A percentile compares a stretch with the other conserved stretches of the same genome.
Conservation (phyloP, 2,329 filamentous ascomycete genomes). For the Calycina herbarum region DNA sequence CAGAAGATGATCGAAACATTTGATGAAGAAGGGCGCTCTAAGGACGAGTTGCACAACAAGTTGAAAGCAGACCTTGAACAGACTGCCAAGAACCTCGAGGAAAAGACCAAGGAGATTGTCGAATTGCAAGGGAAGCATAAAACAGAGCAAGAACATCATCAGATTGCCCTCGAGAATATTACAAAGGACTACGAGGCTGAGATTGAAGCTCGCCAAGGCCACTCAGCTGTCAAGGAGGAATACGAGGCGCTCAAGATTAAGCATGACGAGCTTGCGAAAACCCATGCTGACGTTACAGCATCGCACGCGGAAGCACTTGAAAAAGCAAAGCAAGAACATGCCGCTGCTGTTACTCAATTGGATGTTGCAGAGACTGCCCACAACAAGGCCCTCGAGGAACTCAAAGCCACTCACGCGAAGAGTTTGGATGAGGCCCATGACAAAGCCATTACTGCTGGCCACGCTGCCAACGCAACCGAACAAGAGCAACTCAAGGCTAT, state of each 20-base stretch:
- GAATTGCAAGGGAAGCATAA: conserved; percentile 57
- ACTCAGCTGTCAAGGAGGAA: conserved; percentile 64
- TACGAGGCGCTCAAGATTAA: conserved; percentile 60
- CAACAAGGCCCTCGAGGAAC: conserved; percentile 53
- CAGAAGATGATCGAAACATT: conserved; percentile 51
- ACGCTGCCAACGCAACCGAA: conserved; percentile 50
- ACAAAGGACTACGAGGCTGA: conserved; percentile 64
- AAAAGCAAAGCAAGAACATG: conserved; percentile 31
- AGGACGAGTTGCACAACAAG: conserved; percentile 35
- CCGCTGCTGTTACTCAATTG: conserved; percentile 31
- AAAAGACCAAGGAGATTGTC: conserved; percentile 38
- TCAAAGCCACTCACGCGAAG: conserved; percentile 58
- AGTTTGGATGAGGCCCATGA: conserved; percentile 58
- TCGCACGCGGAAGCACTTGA: conserved; percentile 20
- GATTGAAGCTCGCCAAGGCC: conserved; percentile 62
- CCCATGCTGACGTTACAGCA: conserved; percentile 17
- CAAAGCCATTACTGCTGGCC: conserved; percentile 48
- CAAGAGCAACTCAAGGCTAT: conserved; percentile 55
- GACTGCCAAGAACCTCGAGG: conserved; percentile 33
- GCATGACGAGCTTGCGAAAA: conserved; percentile 44
- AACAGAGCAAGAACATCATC: conserved; percentile 53
- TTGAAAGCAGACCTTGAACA: conserved; percentile 34
- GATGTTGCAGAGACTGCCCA: conserved; percentile 54
- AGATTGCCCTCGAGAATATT: conserved; percentile 57
- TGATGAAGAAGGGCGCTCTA: conserved; percentile 42